Conservation (phyloP, 108 stramenopile genomes). For the Phaeodactylum tricornutum region DNA sequence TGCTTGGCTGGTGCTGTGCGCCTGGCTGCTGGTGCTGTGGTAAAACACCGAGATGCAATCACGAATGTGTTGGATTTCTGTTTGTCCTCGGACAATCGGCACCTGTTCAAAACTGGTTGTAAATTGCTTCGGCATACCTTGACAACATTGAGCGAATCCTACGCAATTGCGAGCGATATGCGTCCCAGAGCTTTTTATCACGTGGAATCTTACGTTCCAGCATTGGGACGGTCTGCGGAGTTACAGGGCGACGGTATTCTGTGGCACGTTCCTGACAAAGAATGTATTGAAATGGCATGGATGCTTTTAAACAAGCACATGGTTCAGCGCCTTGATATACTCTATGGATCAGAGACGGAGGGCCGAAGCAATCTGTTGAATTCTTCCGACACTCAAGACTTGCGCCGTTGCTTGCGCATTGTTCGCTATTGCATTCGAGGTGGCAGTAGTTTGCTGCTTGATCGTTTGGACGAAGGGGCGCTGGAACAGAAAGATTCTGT, state of each 20-base stretch:
- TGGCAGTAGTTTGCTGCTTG: slow-evolving; percentile 51
- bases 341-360: slow-evolving; percentile 3
- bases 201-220: slow-evolving; percentile 13
- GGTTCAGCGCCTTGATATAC: slow-evolving; percentile 10
- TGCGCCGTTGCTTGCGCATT: slow-evolving; percentile 43
- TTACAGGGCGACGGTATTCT: slow-evolving; percentile 34
- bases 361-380: slow-evolving; percentile 8
- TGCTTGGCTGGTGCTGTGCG: slow-evolving; percentile 75
- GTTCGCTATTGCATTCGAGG: slow-evolving; percentile 74
- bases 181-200: slow-evolving; percentile 15
- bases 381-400: slow-evolving; percentile 17
- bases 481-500: slow-evolving; percentile 12
- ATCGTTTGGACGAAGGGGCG: slow-evolving; percentile 21
- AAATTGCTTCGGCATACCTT: slow-evolving; percentile 79
- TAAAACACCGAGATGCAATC: slow-evolving; percentile 42
- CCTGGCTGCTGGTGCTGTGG: slow-evolving; percentile 42
- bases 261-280: slow-evolving; percentile 66
- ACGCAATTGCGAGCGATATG: slow-evolving; percentile 31
- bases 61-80: slow-evolving; percentile 45
- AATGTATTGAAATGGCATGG: slow-evolving; percentile 61
- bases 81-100: slow-evolving; percentile 54
- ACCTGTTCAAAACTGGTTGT: slow-evolving; percentile 75
- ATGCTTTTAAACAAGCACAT: slow-evolving; percentile 31
- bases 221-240: slow-evolving; percentile 34
- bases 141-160: slow-evolving; percentile 68